Percentiles rank a stretch among this genome's conserved stretches.
These are phyloP conservation scores for Lasiodiplodia sp. DNA, from an alignment of 2,329 filamentous ascomycete species.

Conservation along the genomic window DNA sequence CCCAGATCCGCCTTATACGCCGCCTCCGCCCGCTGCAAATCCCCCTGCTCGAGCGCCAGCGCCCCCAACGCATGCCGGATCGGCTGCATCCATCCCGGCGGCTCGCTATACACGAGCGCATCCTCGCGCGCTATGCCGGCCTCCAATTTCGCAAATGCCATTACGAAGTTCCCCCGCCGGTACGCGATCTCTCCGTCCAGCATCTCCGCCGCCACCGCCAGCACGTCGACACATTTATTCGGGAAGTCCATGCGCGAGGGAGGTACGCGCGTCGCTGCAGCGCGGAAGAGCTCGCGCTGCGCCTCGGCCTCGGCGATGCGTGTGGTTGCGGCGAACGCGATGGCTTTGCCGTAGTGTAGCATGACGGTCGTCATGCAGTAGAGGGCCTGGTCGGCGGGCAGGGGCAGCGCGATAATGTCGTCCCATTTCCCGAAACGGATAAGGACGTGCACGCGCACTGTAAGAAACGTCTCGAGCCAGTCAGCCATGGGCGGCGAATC, in stretches of 20 bases:
- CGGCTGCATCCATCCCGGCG: slow-evolving; percentile 82
- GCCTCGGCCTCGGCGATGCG: not conserved
- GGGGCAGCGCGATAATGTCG: too few relatives aligned
- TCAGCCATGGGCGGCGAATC: too few relatives aligned
- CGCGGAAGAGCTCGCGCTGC: not conserved
- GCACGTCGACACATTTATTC: slow-evolving; percentile 56
- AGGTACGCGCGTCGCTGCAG: not conserved
- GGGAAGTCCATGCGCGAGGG: not conserved
- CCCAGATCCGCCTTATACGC: slow-evolving; percentile 53
- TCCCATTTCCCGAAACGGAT: too few relatives aligned
- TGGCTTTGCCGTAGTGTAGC: not conserved
- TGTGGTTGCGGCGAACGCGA: not conserved
- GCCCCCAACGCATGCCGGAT: slow-evolving; percentile 74
- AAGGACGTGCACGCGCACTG: too few relatives aligned
- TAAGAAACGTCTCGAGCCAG: too few relatives aligned
- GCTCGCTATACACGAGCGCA: slow-evolving; percentile 72
- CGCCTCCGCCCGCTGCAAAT: slow-evolving; percentile 45
- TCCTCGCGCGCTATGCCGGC: slow-evolving; percentile 66
- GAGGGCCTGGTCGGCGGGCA: too few relatives aligned
- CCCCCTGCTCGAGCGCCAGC: slow-evolving; percentile 70
- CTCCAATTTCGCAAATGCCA: slow-evolving; percentile 67
- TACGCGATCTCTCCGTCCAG: slow-evolving; percentile 78
- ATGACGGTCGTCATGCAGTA: not conserved
- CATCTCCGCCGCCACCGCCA: slow-evolving; percentile 69
- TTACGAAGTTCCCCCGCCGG: slow-evolving; percentile 63